Base-by-base conservation (phyloP, 495 filamentous ascomycete genomes). In the Penicillium paxilli region DNA sequence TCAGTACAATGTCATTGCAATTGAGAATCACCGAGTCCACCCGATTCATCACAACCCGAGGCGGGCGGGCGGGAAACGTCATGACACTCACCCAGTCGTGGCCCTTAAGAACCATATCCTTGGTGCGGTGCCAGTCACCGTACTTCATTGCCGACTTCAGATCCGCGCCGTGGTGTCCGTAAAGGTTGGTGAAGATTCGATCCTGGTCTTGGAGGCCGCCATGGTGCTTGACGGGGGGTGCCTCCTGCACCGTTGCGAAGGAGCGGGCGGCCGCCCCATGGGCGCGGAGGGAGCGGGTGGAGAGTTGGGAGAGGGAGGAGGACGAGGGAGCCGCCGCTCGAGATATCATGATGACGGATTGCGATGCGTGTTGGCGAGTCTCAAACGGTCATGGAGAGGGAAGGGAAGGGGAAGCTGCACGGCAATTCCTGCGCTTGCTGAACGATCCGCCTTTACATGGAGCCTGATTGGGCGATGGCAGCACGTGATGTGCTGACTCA, bases 111-210 rank as follows among this genome's bases (percentile, higher is more conserved):
- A 98, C 70, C 42, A 98, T 98, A 73, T 98, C 94, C 82, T 98
- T 98, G 45, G 94, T 98, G 80, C 93, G 96, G 77, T 98, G 83
- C 94, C 94, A 98, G 72, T 98, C 95, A 62, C 94, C 94, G 80
- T 93, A 96, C 77, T 96, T 96, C 90, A 88, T 91, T n/a, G 94
- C 91, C 55, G 81, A 87, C 80, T 93, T 91, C 51, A 98, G 74
- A 77, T 97, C 92, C 40, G 89, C 79, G 24, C 90, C 90, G 81
- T 89, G 92, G 63, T 94, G 91, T 55, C 88, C 85, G 77, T 98
- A 98, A 19, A 98, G 85, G 76, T 98, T 98, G 75, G 92, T 92
- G 76, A 98, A 98, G 77, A 98, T 98, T 60, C 94, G 84, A 68
- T 98, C 94, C 78, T 98, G 91, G 71, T 98, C 94, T 68, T 82